Evolutionary conservation across 768 basidiomycete genomes (phyloP).

Genomic region (Hysterangium stoloniferum): DNA sequence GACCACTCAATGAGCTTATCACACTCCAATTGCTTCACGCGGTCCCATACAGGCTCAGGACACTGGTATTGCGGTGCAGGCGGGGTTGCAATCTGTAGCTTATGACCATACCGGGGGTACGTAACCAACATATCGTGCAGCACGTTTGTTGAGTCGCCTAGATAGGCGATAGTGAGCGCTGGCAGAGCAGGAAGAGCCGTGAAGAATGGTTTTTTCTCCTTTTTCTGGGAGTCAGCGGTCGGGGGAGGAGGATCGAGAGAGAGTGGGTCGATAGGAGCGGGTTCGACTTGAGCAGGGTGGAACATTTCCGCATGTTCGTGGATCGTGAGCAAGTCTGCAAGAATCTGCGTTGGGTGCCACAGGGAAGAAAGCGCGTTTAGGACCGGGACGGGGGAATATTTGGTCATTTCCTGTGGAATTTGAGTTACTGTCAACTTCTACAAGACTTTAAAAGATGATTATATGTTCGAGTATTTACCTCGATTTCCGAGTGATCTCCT

Average conservation of each 20-base stretch:
- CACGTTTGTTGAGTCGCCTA: conserved; percentile 93
- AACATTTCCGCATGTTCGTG: conserved; percentile 67
- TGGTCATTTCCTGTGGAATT: conserved; percentile 66
- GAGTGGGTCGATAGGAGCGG: neutral
- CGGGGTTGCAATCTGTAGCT: conserved; percentile 79
- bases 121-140: conserved; percentile 97
- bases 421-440: neutral
- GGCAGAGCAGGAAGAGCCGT: conserved; percentile 43
- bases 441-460: conserved; percentile 18
- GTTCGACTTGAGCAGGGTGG: conserved; percentile 20
- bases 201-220: conserved; percentile 8
- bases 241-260: too few relatives aligned
- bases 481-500: conserved; percentile 85
- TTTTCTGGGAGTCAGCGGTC: conserved; percentile 12
- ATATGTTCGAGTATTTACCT: too few relatives aligned
- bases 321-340: conserved; percentile 88
- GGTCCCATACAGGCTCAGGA: conserved; percentile 69
- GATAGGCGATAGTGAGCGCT: conserved; percentile 84
- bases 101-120: conserved; percentile 85
- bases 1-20: conserved; percentile 70
- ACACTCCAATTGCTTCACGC: conserved; percentile 67
- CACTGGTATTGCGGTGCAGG: conserved; percentile 51
- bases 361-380: conserved; percentile 92
- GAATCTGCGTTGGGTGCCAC: conserved; percentile 94
- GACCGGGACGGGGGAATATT: conserved; percentile 87